Evolutionary conservation across 371 early-diverging fungal species (phyloP), one percentile per base, ranked within the genome.

Genomic region (Zychaea mexicana): DNA sequence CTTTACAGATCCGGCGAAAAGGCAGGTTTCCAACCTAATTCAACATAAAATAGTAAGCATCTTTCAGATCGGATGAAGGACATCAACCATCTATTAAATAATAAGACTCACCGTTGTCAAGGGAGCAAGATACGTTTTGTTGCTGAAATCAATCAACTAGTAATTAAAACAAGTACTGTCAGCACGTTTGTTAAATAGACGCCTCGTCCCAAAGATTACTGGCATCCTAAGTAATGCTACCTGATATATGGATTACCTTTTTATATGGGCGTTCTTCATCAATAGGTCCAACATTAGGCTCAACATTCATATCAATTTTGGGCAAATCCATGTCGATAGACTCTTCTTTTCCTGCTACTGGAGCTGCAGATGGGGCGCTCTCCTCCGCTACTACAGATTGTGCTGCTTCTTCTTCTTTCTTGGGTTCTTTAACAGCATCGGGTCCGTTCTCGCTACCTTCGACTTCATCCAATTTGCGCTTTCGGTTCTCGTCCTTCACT

Each of bases 111-210:
- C 82, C 3, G 98, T 98, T 0, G 99, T 98, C 66, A 98, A 79
- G 15, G 99, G 99, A 8, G 98, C 99, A 59, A 97, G 84, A 70
- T 98, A 98, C 10, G 93, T 88, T 65, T 97, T 97, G 67, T 90
- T 89, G 60, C 89, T 82, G 59, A 94, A 93, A 71, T 95, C 93
- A 30, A 96, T 87, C 62, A 85, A 64, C 76, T 75, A 62, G 2
- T 15, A 17, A 31, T 17, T 10, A 57, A 33, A 31, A n/a, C n/a
- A n/a, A n/a, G n/a, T n/a, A n/a, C n/a, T n/a, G n/a, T n/a, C n/a
- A n/a, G n/a, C n/a, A n/a, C n/a, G n/a, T n/a, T n/a, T n/a, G n/a
- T n/a, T n/a, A n/a, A n/a, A n/a, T n/a, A n/a, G n/a, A n/a, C n/a
- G n/a, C n/a, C n/a, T n/a, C n/a, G n/a, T n/a, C n/a, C n/a, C n/a